Percentiles rank a stretch among this genome's conserved stretches.
Conservation (phyloP, 768 basidiomycete genomes). For the Pulveroboletus sp. region DNA sequence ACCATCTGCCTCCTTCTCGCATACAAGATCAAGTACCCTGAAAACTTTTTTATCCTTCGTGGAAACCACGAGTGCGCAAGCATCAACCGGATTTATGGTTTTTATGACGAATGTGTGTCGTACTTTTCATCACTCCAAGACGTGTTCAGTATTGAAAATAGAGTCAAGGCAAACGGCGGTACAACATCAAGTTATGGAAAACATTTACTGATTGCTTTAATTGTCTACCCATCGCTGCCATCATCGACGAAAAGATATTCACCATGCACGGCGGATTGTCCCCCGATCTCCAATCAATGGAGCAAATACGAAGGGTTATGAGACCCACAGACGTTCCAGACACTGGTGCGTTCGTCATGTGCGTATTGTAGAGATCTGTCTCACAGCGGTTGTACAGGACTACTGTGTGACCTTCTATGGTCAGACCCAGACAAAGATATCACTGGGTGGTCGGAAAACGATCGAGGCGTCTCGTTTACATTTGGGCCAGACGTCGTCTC, state of each 20-base stretch:
- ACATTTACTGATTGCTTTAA: conserved; percentile 99
- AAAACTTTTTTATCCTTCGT: conserved; percentile 99
- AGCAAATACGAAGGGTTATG: conserved; percentile 99
- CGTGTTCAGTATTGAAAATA: conserved; percentile 8
- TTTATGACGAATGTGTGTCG: conserved; percentile 96
- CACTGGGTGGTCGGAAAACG: conserved; percentile 99
- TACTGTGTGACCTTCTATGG: conserved; percentile 96
- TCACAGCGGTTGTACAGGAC: conserved; percentile 44
- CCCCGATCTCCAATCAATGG: conserved; percentile 98
- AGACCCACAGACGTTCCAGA: conserved; percentile 98
- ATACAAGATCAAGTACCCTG: conserved; percentile 99
- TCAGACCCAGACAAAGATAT: conserved; percentile 99
- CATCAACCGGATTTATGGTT: conserved; percentile 99
- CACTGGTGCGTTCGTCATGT: conserved; percentile 57
- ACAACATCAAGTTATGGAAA: conserved; percentile 99
- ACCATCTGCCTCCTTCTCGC: conserved; percentile 99
- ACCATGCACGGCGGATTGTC: conserved; percentile 98
- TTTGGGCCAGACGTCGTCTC: conserved; percentile 98
- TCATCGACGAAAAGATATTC: conserved; percentile 99
- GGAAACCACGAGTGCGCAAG: conserved; percentile 99
- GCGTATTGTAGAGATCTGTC: neutral
- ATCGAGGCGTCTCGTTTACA: conserved; percentile 97
- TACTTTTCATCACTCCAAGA: neutral
- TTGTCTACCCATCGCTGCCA: conserved; percentile 97
- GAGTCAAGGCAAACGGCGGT: conserved; percentile 89